phyloP scores from a whole-genome alignment of 1,284 basidiomycete species.

The Leccinum pallidistipes region DNA sequence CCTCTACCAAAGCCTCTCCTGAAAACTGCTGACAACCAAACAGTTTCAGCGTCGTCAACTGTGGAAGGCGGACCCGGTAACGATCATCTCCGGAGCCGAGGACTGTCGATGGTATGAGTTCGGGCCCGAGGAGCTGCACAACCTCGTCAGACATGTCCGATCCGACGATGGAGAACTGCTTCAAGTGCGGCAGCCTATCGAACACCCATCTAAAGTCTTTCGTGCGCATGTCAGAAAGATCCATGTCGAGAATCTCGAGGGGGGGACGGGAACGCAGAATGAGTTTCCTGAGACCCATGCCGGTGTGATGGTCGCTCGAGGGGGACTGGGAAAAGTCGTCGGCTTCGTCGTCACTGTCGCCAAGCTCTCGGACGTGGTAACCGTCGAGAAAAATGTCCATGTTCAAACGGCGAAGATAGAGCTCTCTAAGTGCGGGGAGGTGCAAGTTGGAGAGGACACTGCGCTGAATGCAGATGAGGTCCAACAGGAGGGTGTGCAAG shows the following conservation, averaged over 20 bases:
- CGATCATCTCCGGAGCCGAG: constrained; percentile 9
- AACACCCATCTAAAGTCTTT: constrained; percentile 74
- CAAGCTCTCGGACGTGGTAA: constrained; percentile 44
- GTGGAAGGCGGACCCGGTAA: constrained; percentile 49
- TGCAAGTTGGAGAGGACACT: constrained; percentile 59
- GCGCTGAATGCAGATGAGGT: constrained; percentile 60
- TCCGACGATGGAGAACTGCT: constrained; percentile 68
- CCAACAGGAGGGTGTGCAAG: constrained; percentile 55
- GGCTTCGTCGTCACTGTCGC: constrained; percentile 72
- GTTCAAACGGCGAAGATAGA: constrained; percentile 66
- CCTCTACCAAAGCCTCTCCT: constrained; percentile 55
- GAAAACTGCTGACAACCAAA: constrained; percentile 62
- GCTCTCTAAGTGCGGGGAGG: constrained; percentile 54
- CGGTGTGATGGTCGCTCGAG: constrained; percentile 71
- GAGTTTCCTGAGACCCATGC: constrained; percentile 71
- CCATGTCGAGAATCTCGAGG: constrained; percentile 66
- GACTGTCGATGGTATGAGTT: constrained; percentile 4
- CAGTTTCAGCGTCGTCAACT: constrained; percentile 50
- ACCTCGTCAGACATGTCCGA: constrained; percentile 78
- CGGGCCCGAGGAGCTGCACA: constrained; percentile 53
- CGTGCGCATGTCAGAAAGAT: constrained; percentile 75
- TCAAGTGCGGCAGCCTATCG: constrained; percentile 48
- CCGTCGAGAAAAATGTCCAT: constrained; percentile 50
- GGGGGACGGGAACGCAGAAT: constrained; percentile 58
- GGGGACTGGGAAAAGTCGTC: constrained; percentile 71